phyloP scores from a whole-genome alignment of 306 rosid species.

The Castanea crenata region DNA sequence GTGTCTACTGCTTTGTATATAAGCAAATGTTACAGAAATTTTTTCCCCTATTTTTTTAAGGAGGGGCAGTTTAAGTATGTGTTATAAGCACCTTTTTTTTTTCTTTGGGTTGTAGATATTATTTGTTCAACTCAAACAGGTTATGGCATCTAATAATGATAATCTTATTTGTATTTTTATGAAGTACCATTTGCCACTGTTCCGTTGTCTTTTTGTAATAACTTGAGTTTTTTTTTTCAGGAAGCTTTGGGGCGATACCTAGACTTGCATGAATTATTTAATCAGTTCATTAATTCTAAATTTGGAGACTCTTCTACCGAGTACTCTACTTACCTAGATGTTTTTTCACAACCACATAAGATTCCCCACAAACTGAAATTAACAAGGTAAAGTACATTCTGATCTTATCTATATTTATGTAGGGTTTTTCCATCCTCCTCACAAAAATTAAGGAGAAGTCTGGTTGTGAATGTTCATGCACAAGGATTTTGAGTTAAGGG shows the following conservation, averaged over 20 bases:
- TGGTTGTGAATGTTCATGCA: not conserved
- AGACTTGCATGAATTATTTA: conserved; percentile 80
- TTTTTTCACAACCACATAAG: conserved; percentile 69
- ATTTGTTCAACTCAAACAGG: not conserved
- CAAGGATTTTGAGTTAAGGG: not conserved
- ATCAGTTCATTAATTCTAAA: conserved; percentile 79
- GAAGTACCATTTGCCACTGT: not conserved
- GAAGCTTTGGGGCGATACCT: conserved; percentile 89
- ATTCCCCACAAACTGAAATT: conserved; percentile 66
- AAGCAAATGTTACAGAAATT: not conserved
- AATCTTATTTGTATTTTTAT: not conserved
- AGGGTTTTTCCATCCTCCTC: not conserved
- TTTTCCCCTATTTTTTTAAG: not conserved
- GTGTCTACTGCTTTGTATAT: not conserved
- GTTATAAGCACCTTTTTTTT: not conserved
- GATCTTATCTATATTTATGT: not conserved
- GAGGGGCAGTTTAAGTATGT: not conserved
- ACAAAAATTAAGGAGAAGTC: not conserved
- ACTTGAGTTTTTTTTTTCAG: conserved; percentile 42
- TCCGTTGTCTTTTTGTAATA: not conserved
- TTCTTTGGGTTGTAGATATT: not conserved
- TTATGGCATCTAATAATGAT: not conserved
- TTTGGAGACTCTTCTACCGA: conserved; percentile 87
- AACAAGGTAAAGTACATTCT: conserved; percentile 46
- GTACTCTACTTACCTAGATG: conserved; percentile 82